Conservation (phyloP, 495 filamentous ascomycete genomes). For the Lasiosphaeria miniovina region DNA sequence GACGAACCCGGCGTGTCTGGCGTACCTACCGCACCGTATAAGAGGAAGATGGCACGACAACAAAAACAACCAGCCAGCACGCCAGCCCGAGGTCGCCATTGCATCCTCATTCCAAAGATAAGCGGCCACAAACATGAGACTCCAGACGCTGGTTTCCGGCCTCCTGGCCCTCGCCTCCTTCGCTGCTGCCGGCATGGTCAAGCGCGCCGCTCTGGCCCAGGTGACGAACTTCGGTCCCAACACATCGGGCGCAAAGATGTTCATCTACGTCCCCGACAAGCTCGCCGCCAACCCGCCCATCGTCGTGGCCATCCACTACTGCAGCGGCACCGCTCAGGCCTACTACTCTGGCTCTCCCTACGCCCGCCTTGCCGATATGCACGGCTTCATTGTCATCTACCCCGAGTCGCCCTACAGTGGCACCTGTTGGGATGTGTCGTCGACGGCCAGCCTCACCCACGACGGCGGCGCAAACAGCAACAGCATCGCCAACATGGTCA, state of each 20-base stretch:
- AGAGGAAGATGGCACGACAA: background rate
- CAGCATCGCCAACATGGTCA: conserved; percentile 62
- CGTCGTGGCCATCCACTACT: conserved; percentile 55
- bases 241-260: conserved; percentile 35
- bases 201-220: conserved; percentile 35
- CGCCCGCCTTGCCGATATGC: conserved; percentile 45
- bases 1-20: too few species aligned
- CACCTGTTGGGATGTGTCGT: conserved; percentile 62
- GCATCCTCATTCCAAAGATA: background rate
- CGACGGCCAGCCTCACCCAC: conserved; percentile 50
- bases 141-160: conserved; percentile 24
- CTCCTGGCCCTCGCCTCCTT: conserved; percentile 26
- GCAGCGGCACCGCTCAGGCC: conserved; percentile 48
- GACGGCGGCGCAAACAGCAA: conserved; percentile 57
- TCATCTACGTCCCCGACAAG: conserved; percentile 40
- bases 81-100: background rate
- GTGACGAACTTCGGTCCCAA: conserved; percentile 40
- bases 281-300: conserved; percentile 37
- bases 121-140: conserved; percentile 26
- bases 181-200: conserved; percentile 17
- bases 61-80: background rate
- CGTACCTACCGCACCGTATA: too few species aligned
- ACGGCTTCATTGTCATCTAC: conserved; percentile 59
- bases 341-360: conserved; percentile 50
- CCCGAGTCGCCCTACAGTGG: conserved; percentile 46